phyloP scores from a whole-genome alignment of 768 basidiomycete species.

The Kwoniella dejecticola region DNA sequence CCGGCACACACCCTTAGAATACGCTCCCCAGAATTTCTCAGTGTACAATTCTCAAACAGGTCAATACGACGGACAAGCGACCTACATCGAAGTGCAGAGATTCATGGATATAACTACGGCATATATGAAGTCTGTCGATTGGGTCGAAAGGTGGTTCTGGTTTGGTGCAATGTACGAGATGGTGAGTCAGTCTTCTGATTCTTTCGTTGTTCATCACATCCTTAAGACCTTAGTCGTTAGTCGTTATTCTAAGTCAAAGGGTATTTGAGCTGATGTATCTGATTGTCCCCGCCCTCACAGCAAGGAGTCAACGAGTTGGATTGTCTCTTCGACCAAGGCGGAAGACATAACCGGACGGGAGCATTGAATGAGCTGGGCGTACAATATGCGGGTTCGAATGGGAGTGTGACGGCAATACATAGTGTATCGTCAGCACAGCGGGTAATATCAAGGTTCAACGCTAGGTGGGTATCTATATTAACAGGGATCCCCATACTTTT shows the following conservation, averaged over 20 bases:
- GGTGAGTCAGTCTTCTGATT: slow-evolving; percentile 45
- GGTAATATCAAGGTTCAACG: too few species aligned
- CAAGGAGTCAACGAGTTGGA: slow-evolving; percentile 34
- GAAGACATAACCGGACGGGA: slow-evolving; percentile 23
- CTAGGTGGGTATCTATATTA: too few species aligned
- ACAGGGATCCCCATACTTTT: too few species aligned
- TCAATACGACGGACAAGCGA: slow-evolving; percentile 57
- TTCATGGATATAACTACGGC: slow-evolving; percentile 63
- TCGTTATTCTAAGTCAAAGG: neutral
- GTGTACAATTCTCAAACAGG: slow-evolving; percentile 20
- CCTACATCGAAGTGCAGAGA: slow-evolving; percentile 57
- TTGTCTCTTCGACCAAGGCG: slow-evolving; percentile 19
- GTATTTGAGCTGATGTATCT: too few species aligned
- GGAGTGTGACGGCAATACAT: slow-evolving; percentile 5
- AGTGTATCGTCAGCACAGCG: too few species aligned
- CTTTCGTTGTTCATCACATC: neutral
- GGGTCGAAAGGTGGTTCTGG: slow-evolving; percentile 67
- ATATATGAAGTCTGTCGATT: slow-evolving; percentile 63
- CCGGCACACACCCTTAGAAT: too few species aligned
- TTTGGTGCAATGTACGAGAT: slow-evolving; percentile 64
- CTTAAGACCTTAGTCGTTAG: neutral
- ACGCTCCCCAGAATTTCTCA: slow-evolving; percentile 30
- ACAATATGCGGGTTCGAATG: slow-evolving; percentile 33
- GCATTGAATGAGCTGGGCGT: slow-evolving; percentile 31
- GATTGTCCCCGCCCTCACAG: slow-evolving; percentile 14